These are phyloP conservation scores for barrel medic (Medicago truncatula) DNA, from an alignment of 306 rosid species.

Conservation along the genomic window MtrunA17r5.0-ANR NC_053047.1:35991001-35991500, in stretches of 20 bases:
- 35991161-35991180: slow-evolving; percentile 97
- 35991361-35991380: slow-evolving; percentile 23
- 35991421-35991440: neutral
- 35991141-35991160: slow-evolving; percentile 93
- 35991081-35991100: slow-evolving; percentile 93
- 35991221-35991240: neutral
- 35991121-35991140: slow-evolving; percentile 97
- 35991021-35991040: slow-evolving; percentile 18
- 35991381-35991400: neutral
- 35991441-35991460: slow-evolving; percentile 19
- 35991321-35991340: slow-evolving; percentile 99
- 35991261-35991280: slow-evolving; percentile 52
- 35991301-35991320: slow-evolving; percentile 98
- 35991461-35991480: neutral
- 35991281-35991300: slow-evolving; percentile 91
- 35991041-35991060: slow-evolving; percentile 10
- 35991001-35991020: neutral
- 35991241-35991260: slow-evolving; percentile 22
- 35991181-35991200: slow-evolving; percentile 91
- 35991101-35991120: slow-evolving; percentile 92
- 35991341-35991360: slow-evolving; percentile 87
- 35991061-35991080: slow-evolving; percentile 42
- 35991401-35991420: neutral
- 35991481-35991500: neutral
- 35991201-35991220: slow-evolving; percentile 21